These are phyloP conservation scores for Fusarium humuli DNA, from an alignment of 2,329 filamentous ascomycete species.

Conservation along the genomic window DNA sequence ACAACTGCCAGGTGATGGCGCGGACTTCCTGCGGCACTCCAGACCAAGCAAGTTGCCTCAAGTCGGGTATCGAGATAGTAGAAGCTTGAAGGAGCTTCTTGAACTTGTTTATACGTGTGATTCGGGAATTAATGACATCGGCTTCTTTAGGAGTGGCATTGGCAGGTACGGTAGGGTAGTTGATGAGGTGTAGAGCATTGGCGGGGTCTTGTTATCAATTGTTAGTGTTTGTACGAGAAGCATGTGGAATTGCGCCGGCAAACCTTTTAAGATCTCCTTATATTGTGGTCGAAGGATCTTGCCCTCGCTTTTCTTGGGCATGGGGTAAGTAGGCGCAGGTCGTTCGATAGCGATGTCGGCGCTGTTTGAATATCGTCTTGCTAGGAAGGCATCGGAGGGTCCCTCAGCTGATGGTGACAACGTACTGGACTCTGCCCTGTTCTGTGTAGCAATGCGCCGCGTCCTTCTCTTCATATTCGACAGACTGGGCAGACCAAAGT, in stretches of 20 bases:
- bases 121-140: conserved; percentile 86
- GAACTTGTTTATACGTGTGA: conserved; percentile 97
- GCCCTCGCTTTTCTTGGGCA: conserved; percentile 88
- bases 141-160: conserved; percentile 84
- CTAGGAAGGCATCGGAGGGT: conserved; percentile 53
- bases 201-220: conserved; percentile 71
- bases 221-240: conserved; percentile 26
- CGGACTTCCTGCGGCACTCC: conserved; percentile 95
- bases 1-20: conserved; percentile 98
- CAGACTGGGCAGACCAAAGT: conserved; percentile 93
- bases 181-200: conserved; percentile 94
- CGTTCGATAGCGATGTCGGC: conserved; percentile 95
- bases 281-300: conserved; percentile 98
- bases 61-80: conserved; percentile 84
- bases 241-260: conserved; percentile 3
- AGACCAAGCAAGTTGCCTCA: conserved; percentile 91
- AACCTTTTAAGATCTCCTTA: conserved; percentile 89
- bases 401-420: conserved; percentile 54
- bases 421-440: conserved; percentile 46
- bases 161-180: conserved; percentile 79
- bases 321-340: conserved; percentile 83
- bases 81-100: conserved; percentile 94
- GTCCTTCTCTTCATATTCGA: conserved; percentile 87
- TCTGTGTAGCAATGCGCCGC: conserved; percentile 62
- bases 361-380: conserved; percentile 81